Evolutionary conservation across 495 filamentous ascomycete species (phyloP).

Genomic region (Trichoderma erinaceum): DNA sequence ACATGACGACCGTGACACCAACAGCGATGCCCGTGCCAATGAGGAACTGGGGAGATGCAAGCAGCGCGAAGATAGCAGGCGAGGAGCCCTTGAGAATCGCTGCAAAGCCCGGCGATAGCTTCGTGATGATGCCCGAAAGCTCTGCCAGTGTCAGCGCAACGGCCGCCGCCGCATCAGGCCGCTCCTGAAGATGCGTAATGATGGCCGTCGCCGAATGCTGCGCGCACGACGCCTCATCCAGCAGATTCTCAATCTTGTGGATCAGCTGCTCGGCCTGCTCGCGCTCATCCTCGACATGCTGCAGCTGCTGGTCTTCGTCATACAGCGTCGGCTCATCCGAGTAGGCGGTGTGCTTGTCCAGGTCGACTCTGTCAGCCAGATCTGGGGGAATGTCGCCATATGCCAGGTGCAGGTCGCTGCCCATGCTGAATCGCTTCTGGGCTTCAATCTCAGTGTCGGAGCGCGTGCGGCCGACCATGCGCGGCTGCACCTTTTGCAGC

Average conservation of each 20-base stretch:
- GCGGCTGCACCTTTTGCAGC: constrained; percentile 12
- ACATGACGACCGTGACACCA: constrained; percentile 84
- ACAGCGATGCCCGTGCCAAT: constrained; percentile 86
- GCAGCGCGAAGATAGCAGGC: constrained; percentile 78
- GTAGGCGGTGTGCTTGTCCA: constrained; percentile 27
- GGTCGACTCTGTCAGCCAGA: constrained; percentile 36
- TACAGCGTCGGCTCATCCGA: constrained; percentile 16
- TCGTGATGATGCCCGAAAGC: constrained; percentile 71
- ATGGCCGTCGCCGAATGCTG: constrained; percentile 78
- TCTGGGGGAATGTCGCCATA: constrained; percentile 67
- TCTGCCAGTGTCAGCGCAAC: constrained; percentile 91
- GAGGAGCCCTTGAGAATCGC: constrained; percentile 67
- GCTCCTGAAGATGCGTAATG: constrained; percentile 80
- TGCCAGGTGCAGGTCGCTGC: constrained; percentile 82
- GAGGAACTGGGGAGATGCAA: constrained; percentile 84
- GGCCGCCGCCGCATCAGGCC: constrained; percentile 89
- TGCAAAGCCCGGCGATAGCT: constrained; percentile 79
- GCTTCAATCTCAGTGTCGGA: constrained; percentile 33
- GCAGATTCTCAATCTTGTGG: constrained; percentile 58
- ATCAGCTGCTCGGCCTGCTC: constrained; percentile 63
- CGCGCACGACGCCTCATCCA: constrained; percentile 81
- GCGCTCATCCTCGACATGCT: constrained; percentile 28
- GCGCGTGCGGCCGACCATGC: constrained; percentile 30
- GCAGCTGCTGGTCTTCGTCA: constrained; percentile 18
- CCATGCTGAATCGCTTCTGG: constrained; percentile 35